Base-by-base conservation (phyloP, 2,329 filamentous ascomycete genomes). In the Pezicula radicicola region DNA sequence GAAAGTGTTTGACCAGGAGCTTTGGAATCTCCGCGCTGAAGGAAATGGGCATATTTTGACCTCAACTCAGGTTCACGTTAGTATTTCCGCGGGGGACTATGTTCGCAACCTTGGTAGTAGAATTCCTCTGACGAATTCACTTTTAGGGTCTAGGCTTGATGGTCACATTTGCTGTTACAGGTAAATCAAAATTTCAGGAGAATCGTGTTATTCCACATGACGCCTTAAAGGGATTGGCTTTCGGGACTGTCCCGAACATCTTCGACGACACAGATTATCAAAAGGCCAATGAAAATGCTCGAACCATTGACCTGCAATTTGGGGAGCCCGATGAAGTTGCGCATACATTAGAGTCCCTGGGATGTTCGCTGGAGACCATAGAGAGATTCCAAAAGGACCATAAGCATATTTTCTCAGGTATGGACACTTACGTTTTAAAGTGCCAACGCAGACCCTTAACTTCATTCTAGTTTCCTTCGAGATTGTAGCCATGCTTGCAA, bases 401-500 rank as follows among this genome's bases (percentile, higher is more conserved):
- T 41, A 65, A 58, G 35, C 64, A 67, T 27, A 65, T 66, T 19
- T 67, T 65, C 45, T 64, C 64, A 8, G 52, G 64, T 62, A 51
- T 27, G 48, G 30, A 15, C 4, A 9, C 19, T 27, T 10, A 12
- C 6, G 10, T 18, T 21, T 21, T 5, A 2, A 25, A 9, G n/a
- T 10, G 13, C 12, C 3, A 27, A 10, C 27, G 21, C 15, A 30
- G n/a, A 6, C 21, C 4, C 36, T 41, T 16, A 28, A 51, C 4
- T n/a, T 25, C 15, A 6, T 12, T 6, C 18, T 54, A 81, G 79
- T 84, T 1, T 73, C 77, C 0, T 83, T 83, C 47, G 80, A 84
- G 59, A 71, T 84, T 0, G 62, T 81, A 2, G 80, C 79, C n/a
- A 83, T 84, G 80, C 65, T 83, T 1, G 72, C 74, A 42, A 71